These are phyloP conservation scores for Trichaptum fuscoviolaceum DNA, from an alignment of 768 basidiomycete genomes.

Conservation along the genomic window DNA sequence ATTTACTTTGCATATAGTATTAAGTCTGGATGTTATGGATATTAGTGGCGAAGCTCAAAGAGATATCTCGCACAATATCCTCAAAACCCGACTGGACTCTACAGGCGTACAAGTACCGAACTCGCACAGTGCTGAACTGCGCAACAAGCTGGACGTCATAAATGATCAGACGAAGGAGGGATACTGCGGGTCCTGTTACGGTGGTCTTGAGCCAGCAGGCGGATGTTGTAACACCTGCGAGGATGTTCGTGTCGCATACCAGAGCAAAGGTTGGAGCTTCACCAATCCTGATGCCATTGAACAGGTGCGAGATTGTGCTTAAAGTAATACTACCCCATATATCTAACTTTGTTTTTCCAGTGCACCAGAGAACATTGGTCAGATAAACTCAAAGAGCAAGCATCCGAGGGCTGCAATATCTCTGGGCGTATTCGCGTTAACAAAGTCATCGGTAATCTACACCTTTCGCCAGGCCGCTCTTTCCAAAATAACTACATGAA, in stretches of 20 bases:
- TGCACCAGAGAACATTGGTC: constrained; percentile 94
- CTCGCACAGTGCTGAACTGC: constrained; percentile 54
- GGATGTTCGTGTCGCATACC: constrained; percentile 85
- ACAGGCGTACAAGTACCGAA: constrained; percentile 55
- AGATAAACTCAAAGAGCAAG: constrained; percentile 87
- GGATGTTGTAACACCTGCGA: constrained; percentile 98
- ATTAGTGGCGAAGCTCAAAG: constrained; percentile 94
- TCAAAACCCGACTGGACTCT: constrained; percentile 72
- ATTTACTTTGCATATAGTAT: constrained; percentile 46
- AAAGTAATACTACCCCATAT: constrained; percentile 2
- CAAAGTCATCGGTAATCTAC: constrained; percentile 95
- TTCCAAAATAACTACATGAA: constrained; percentile 83
- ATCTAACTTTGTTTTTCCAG: constrained; percentile 33
- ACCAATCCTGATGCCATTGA: constrained; percentile 84
- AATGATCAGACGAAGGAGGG: constrained; percentile 50
- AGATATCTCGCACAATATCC: constrained; percentile 83
- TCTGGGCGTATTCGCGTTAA: constrained; percentile 90
- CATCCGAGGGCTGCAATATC: constrained; percentile 92
- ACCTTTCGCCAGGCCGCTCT: constrained; percentile 91
- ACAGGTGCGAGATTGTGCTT: constrained; percentile 52
- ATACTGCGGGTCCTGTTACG: constrained; percentile 97
- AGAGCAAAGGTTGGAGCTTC: constrained; percentile 94
- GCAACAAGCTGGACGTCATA: constrained; percentile 84
- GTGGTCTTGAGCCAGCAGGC: constrained; percentile 62
- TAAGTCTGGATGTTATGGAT: constrained; percentile 97